Evolutionary conservation across 83 land plant genomes (phyloP).

Genomic region (Thuja plicata): DNA sequence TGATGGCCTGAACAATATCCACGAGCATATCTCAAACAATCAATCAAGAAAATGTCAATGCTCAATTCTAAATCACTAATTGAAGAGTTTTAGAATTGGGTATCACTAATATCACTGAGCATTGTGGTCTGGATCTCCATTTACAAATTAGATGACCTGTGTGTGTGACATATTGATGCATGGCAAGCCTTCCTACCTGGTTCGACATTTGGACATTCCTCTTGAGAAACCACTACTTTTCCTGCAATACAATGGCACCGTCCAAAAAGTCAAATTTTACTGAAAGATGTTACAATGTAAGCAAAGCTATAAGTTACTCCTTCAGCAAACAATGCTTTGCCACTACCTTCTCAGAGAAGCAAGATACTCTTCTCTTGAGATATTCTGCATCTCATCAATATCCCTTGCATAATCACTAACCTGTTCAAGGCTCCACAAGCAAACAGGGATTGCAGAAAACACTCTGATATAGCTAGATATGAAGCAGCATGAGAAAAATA

Average conservation of each 20-base stretch:
- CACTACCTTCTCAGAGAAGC: constrained; percentile 24
- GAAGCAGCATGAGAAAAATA: background rate
- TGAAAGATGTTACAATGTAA: background rate
- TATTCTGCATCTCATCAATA: constrained; percentile 28
- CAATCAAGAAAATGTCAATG: background rate
- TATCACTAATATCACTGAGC: background rate
- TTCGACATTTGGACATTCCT: constrained; percentile 72
- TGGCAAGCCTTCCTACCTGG: constrained; percentile 39
- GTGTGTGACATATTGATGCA: background rate
- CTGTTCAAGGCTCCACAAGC: constrained; percentile 13
- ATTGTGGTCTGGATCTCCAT: background rate
- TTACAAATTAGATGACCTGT: background rate
- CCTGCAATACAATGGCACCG: constrained; percentile 33
- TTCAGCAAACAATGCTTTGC: background rate
- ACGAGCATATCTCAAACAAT: background rate
- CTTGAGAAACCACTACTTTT: constrained; percentile 94
- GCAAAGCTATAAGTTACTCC: background rate
- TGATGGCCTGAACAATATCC: constrained; percentile 14
- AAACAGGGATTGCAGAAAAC: background rate
- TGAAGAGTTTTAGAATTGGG: background rate
- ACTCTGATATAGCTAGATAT: background rate
- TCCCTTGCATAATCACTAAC: constrained; percentile 24
- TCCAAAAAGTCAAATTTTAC: background rate
- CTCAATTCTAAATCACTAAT: background rate
- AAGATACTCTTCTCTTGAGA: constrained; percentile 22